Base-by-base conservation (phyloP, 305 asterid genomes). In the Plantago lanceolata region DNA sequence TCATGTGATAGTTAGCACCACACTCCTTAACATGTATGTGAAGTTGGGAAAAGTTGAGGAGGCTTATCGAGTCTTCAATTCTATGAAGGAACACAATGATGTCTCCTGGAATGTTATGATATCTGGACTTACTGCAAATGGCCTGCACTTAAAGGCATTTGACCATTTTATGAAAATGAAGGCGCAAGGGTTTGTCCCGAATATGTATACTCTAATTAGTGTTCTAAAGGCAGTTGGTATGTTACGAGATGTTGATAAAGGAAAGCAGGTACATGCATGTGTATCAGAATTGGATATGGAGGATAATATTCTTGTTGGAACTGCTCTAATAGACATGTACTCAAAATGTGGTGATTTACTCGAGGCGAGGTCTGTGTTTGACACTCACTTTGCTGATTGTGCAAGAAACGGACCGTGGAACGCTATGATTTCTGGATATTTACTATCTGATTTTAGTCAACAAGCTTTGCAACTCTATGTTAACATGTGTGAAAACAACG, bases 101-200 rank as follows among this genome's bases (percentile, higher is more conserved):
- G 79, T 80, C 62, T 69, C 89, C 18, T 80, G 84, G 89, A 83
- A 80, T 78, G 79, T 84, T 28, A 71, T 83, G 76, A 83, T 83
- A 75, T 78, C 84, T 18, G 85, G 82, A 59, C 72, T 83, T 68
- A 71, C 82, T 20, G 74, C 72, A 45, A 80, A 80, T n/a, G 79
- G 82, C 24, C 74, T 78, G 65, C 81, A 76, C 60, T 44, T 48
- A 50, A 79, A 80, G 75, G 79, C 85, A 48, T 70, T 80, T 51
- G 66, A 70, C 60, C 68, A 51, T 69, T 80, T 80, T 68, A 26
- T 71, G 59, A 61, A 74, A 62, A 78, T 76, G 89, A 76, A 67
- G 57, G 66, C 60, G 66, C 72, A 76, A 67, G 82, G 84, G 47
- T 69, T 75, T 70, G 26, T 75, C 26, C 85, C 81, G 6, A 73